phyloP scores from a whole-genome alignment of 306 rosid species.

The Benincasa hispida region DNA sequence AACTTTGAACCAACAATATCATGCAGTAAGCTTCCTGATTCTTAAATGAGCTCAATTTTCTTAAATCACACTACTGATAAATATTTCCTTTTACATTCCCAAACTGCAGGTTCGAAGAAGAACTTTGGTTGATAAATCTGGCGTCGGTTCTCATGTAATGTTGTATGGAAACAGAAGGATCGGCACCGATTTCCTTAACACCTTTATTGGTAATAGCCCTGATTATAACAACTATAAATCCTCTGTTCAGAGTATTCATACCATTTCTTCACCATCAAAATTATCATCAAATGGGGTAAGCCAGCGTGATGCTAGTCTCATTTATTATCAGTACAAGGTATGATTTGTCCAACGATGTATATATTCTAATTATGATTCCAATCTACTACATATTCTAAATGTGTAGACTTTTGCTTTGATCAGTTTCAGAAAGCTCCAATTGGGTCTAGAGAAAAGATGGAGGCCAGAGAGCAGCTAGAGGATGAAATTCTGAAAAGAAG shows the following conservation, averaged over 20 bases:
- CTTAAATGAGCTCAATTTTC: background rate
- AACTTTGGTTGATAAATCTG: background rate
- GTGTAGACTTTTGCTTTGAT: background rate
- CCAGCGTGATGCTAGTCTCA: conserved; percentile 38
- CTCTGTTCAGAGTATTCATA: background rate
- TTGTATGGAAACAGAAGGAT: conserved; percentile 29
- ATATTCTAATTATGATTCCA: background rate
- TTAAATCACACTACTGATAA: background rate
- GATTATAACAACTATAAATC: background rate
- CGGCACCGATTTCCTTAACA: conserved; percentile 7
- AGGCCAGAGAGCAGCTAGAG: conserved; percentile 23
- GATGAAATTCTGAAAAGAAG: conserved; percentile 23
- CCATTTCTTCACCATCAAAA: background rate
- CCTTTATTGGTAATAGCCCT: conserved; percentile 29
- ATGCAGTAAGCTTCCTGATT: conserved; percentile 13
- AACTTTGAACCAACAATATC: conserved; percentile 34
- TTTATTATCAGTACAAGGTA: conserved; percentile 35
- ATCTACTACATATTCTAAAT: background rate
- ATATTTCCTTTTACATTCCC: background rate
- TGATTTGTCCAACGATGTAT: background rate
- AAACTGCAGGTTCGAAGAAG: conserved; percentile 28
- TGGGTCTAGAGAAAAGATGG: conserved; percentile 23
- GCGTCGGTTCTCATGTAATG: conserved; percentile 33
- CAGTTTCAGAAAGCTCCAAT: conserved; percentile 30
- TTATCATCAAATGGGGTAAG: conserved; percentile 4